These are phyloP conservation scores for Madurella mycetomatis DNA, from an alignment of 2,329 filamentous ascomycete species.

Conservation along the genomic window DNA sequence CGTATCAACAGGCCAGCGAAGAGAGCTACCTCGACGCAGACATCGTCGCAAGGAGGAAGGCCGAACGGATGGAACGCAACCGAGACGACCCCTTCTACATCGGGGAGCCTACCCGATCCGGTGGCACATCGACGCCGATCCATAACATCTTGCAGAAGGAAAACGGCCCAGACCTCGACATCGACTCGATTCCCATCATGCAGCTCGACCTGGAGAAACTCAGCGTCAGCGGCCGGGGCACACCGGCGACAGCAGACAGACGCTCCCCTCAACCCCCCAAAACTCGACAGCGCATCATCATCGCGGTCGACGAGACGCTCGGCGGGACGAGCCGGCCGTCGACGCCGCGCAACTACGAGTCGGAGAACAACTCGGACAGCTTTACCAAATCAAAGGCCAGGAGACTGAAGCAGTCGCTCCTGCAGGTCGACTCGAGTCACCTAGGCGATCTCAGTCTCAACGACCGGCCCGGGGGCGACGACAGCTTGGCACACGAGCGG, in stretches of 20 bases:
- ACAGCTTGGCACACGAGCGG: constrained; percentile 55
- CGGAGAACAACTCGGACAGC: constrained; percentile 48
- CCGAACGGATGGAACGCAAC: constrained; percentile 75
- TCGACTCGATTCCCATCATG: constrained; percentile 95
- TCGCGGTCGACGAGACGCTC: constrained; percentile 71
- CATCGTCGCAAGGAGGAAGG: constrained; percentile 67
- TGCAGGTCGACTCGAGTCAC: constrained; percentile 83
- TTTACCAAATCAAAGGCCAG: constrained; percentile 44
- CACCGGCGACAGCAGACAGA: constrained; percentile 23
- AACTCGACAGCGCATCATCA: constrained; percentile 57
- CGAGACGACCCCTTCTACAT: constrained; percentile 97
- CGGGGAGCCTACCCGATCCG: constrained; percentile 28
- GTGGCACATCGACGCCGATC: constrained; percentile 66
- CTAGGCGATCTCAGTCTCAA: constrained; percentile 70
- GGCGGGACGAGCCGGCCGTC: constrained; percentile 46
- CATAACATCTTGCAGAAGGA: constrained; percentile 69
- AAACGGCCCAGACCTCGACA: constrained; percentile 76
- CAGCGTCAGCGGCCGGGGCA: constrained; percentile 25
- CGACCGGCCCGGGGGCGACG: constrained; percentile 31
- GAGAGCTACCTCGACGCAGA: constrained; percentile 68
- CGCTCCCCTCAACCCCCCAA: constrained; percentile 33
- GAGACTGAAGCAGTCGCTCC: constrained; percentile 58
- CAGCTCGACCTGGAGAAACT: constrained; percentile 71
- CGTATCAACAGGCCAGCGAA: constrained; percentile 55
- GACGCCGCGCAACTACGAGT: constrained; percentile 50